Percentiles rank a stretch among this genome's conserved stretches.
Conservation (phyloP, 805 yeast genomes). For the Saccharomycopsis babjevae region DNA sequence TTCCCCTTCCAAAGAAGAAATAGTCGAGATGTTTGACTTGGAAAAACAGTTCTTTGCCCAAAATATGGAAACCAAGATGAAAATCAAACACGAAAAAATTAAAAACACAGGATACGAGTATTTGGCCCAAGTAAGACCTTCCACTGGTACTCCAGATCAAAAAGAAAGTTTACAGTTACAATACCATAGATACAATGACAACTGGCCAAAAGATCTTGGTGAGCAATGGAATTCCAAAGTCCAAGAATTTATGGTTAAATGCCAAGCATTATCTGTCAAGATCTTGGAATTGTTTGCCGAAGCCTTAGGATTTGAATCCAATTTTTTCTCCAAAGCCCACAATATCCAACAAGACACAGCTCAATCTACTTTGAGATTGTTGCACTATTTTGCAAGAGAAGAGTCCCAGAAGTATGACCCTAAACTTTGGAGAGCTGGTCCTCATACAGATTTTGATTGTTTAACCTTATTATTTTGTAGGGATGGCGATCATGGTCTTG, state of each 20-base stretch:
- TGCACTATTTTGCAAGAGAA: constrained; percentile 27
- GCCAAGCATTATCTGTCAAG: constrained; percentile 23
- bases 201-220: constrained; percentile 29
- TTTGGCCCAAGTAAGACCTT: constrained; percentile 27
- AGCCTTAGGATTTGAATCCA: constrained; percentile 23
- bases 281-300: constrained; percentile 26
- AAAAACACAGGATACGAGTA: constrained; percentile 28
- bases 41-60: constrained; percentile 23
- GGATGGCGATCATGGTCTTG: constrained; percentile 29
- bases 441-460: constrained; percentile 31
- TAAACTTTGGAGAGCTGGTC: constrained; percentile 29
- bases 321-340: constrained; percentile 25
- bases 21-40: constrained; percentile 23
- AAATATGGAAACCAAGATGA: constrained; percentile 22
- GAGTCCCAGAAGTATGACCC: constrained; percentile 17
- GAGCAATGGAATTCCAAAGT: constrained; percentile 24
- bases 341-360: constrained; percentile 23
- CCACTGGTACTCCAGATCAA: constrained; percentile 27
- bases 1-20: constrained; percentile 25
- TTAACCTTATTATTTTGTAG: constrained; percentile 28
- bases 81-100: constrained; percentile 26
- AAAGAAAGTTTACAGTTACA: constrained; percentile 28
- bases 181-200: constrained; percentile 23
- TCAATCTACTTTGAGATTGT: constrained; percentile 27
- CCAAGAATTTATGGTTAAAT: constrained; percentile 20